Conservation (phyloP, 73 alveolate species). For the Paramecium sexaurelia region DNA sequence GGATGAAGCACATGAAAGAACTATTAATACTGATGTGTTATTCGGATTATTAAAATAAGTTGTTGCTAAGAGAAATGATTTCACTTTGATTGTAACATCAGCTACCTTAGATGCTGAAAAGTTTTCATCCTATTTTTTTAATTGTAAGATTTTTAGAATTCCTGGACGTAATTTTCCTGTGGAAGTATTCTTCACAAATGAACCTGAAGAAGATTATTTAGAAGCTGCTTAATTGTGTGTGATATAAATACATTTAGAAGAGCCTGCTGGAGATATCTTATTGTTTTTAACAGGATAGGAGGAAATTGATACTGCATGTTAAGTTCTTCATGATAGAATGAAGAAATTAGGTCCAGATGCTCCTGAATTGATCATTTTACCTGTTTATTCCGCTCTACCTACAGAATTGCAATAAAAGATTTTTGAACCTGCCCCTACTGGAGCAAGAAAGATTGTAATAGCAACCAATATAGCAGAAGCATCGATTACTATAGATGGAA, state of each 20-base stretch:
- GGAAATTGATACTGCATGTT: constrained; percentile 99
- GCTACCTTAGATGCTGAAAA: constrained; percentile 96
- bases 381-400: constrained; percentile 99
- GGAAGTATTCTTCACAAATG: constrained; percentile 95
- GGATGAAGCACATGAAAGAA: constrained; percentile 99
- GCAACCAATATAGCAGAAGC: constrained; percentile 99
- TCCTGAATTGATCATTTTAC: constrained; percentile 96
- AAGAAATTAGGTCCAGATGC: constrained; percentile 93
- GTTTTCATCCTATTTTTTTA: constrained; percentile 96
- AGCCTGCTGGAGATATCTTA: constrained; percentile 95
- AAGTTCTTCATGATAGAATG: constrained; percentile 95
- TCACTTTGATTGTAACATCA: constrained; percentile 97
- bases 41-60: constrained; percentile 96
- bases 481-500: constrained; percentile 98
- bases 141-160: constrained; percentile 98
- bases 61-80: constrained; percentile 85
- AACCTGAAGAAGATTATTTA: constrained; percentile 99
- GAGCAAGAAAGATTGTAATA: constrained; percentile 97
- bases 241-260: constrained; percentile 91
- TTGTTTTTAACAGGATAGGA: constrained; percentile 99
- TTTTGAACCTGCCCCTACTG: constrained; percentile 89
- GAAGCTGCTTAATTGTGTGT: constrained; percentile 97
- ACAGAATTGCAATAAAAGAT: constrained; percentile 82
- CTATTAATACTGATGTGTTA: constrained; percentile 98
- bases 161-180: constrained; percentile 99